Evolutionary conservation across 805 yeast genomes (phyloP).

Genomic region (Schwanniomyces polymorphus): DNA sequence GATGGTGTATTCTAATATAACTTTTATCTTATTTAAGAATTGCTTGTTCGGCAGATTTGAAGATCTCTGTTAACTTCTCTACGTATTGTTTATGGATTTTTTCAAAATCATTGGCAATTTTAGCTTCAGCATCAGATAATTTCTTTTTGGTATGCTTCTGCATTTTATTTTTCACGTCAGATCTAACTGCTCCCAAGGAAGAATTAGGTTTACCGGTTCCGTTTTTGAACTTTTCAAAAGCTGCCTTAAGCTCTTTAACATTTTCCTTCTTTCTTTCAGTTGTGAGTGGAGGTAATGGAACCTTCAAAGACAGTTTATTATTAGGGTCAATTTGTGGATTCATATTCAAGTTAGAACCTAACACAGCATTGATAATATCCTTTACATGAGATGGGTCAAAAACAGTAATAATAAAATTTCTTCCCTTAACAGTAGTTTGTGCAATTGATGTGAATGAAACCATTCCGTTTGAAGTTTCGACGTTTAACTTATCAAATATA

Average conservation of each 20-base stretch:
- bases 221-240: constrained; percentile 62
- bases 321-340: constrained; percentile 77
- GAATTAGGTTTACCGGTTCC: constrained; percentile 46
- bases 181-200: constrained; percentile 41
- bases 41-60: constrained; percentile 57
- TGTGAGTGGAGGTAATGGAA: constrained; percentile 74
- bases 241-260: constrained; percentile 62
- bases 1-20: constrained; percentile 54
- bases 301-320: constrained; percentile 70
- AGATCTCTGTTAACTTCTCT: constrained; percentile 54
- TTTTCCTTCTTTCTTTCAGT: constrained; percentile 61
- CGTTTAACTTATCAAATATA: constrained; percentile 59
- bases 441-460: constrained; percentile 64
- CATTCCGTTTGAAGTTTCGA: constrained; percentile 48
- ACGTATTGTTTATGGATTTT: constrained; percentile 64
- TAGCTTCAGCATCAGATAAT: constrained; percentile 55
- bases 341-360: constrained; percentile 68
- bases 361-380: constrained; percentile 66
- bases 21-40: constrained; percentile 26
- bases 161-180: constrained; percentile 57
- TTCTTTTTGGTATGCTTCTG: constrained; percentile 55
- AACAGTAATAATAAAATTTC: constrained; percentile 73
- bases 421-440: constrained; percentile 67
- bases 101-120: constrained; percentile 62
- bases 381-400: constrained; percentile 80